These are phyloP conservation scores for Calonectria crousiana DNA, from an alignment of 2,329 filamentous ascomycete genomes.

Conservation along the genomic window DNA sequence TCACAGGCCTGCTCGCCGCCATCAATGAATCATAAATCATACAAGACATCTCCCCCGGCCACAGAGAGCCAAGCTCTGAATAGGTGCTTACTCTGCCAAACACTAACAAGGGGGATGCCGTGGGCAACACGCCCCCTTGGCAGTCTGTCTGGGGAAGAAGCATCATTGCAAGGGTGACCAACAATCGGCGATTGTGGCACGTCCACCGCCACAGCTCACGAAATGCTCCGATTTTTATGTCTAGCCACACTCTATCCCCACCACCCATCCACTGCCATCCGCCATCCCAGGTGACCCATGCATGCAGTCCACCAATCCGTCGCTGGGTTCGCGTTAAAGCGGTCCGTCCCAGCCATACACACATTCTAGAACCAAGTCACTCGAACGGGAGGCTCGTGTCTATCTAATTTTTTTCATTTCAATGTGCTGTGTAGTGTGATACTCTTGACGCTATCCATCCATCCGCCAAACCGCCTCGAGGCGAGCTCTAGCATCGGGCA, in stretches of 20 bases:
- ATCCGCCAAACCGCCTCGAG: constrained; percentile 37
- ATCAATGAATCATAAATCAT: not conserved
- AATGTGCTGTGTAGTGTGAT: constrained; percentile 43
- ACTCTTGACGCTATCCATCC: constrained; percentile 45
- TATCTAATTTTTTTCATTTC: constrained; percentile 43
- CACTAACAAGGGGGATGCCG: constrained; percentile 1
- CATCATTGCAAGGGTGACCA: not conserved
- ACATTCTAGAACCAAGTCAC: not conserved
- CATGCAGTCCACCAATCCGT: not conserved
- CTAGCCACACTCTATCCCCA: constrained; percentile 14
- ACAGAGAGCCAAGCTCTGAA: not conserved
- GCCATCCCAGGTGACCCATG: not conserved
- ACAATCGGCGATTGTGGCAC: not conserved
- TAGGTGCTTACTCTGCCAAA: not conserved
- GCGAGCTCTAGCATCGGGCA: constrained; percentile 28
- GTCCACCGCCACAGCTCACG: not conserved
- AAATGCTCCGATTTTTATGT: not conserved
- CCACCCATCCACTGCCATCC: not conserved
- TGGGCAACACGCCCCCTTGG: not conserved
- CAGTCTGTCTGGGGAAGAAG: not conserved
- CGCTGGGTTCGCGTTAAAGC: not conserved
- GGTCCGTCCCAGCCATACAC: not conserved
- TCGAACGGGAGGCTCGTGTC: constrained; percentile 7
- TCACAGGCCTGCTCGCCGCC: not conserved
- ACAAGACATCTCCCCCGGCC: not conserved